phyloP scores from a whole-genome alignment of 2,329 filamentous ascomycete genomes.

The Fusarium haematococcum region DNA sequence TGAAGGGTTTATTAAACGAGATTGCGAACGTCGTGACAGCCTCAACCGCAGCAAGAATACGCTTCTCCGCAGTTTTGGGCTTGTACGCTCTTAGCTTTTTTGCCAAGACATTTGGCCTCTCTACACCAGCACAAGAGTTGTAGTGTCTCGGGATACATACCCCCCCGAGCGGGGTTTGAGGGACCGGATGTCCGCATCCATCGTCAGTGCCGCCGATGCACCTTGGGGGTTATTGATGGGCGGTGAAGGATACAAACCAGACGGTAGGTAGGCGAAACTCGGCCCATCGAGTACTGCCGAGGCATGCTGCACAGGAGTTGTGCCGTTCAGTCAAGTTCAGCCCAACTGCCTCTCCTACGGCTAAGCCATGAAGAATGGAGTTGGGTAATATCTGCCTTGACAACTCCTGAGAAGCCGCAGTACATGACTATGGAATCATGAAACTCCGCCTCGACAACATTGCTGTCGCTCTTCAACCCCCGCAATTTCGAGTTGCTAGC shows the following conservation, averaged over 20 bases:
- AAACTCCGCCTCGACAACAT: not conserved
- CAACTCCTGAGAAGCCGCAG: not conserved
- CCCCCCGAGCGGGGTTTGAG: constrained; percentile 19
- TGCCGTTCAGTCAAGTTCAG: not conserved
- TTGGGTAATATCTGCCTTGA: not conserved
- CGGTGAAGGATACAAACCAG: not conserved
- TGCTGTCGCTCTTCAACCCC: not conserved
- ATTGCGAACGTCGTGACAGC: constrained; percentile 4
- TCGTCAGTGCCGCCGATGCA: not conserved
- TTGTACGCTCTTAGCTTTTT: constrained; percentile 1
- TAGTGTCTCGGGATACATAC: constrained; percentile 21
- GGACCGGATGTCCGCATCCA: not conserved
- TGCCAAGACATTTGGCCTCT: constrained; percentile 11
- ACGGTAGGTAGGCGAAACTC: not conserved
- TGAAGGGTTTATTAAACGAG: constrained; percentile 1
- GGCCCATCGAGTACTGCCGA: not conserved
- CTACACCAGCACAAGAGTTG: not conserved
- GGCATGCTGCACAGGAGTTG: not conserved
- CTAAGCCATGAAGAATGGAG: not conserved
- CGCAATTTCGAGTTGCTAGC: not conserved
- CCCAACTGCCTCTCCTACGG: not conserved
- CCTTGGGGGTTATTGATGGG: not conserved
- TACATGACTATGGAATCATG: not conserved
- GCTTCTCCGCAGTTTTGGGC: not conserved
- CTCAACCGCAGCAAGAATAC: constrained; percentile 2